Conservation (phyloP, 1,139 yeast species). For the Wickerhamomyces sp. region DNA sequence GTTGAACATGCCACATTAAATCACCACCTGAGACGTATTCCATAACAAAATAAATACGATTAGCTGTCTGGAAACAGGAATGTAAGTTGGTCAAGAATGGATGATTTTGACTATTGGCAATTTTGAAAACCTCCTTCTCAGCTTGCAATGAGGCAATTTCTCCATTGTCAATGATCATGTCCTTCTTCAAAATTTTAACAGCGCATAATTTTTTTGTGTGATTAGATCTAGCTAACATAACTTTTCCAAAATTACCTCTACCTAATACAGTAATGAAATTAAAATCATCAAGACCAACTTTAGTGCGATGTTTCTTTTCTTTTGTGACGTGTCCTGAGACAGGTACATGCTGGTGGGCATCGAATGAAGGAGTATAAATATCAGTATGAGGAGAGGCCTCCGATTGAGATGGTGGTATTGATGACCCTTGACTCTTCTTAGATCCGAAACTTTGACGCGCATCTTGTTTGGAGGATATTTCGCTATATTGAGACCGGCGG, state of each 20-base stretch:
- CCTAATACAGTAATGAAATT: slow-evolving; percentile 92
- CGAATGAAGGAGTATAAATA: background rate
- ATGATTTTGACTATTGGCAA: slow-evolving; percentile 87
- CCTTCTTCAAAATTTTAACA: slow-evolving; percentile 91
- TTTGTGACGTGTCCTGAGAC: slow-evolving; percentile 1
- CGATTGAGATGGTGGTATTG: background rate
- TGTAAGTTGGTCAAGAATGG: slow-evolving; percentile 89
- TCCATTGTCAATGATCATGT: slow-evolving; percentile 89
- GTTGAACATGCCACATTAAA: slow-evolving; percentile 98
- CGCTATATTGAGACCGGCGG: slow-evolving; percentile 3
- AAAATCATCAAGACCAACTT: slow-evolving; percentile 92
- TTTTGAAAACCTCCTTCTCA: slow-evolving; percentile 85
- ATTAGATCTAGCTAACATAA: slow-evolving; percentile 91
- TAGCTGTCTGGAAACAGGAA: slow-evolving; percentile 97
- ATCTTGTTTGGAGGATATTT: background rate
- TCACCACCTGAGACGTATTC: slow-evolving; percentile 98
- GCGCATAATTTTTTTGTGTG: slow-evolving; percentile 76
- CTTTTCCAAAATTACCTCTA: slow-evolving; percentile 97
- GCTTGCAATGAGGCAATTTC: slow-evolving; percentile 94
- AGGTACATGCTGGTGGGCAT: slow-evolving; percentile 1
- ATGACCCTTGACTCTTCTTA: background rate
- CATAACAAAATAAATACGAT: slow-evolving; percentile 96
- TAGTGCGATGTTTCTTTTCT: slow-evolving; percentile 44
- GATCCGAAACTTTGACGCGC: background rate
- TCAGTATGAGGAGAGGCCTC: background rate